Evolutionary conservation across 2,329 filamentous ascomycete species (phyloP).

Genomic region (Tolypocladium ophioglossoides): DNA sequence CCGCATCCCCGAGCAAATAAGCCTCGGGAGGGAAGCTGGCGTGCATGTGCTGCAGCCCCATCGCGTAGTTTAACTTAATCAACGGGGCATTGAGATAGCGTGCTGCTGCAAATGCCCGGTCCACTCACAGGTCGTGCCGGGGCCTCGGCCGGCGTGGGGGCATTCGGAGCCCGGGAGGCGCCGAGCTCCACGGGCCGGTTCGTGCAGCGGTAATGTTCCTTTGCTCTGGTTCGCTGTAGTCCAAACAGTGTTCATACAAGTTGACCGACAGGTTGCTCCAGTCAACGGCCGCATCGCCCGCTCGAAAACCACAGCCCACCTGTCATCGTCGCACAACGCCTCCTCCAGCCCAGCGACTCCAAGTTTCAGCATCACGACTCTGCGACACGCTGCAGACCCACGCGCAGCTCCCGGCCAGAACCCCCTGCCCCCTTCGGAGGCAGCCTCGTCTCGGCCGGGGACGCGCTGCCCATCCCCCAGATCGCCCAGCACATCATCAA

Average conservation of each 20-base stretch:
- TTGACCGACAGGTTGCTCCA: background rate
- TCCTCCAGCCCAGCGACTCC: too few species aligned
- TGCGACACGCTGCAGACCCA: background rate
- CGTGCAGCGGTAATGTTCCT: too few species aligned
- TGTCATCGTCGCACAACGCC: too few species aligned
- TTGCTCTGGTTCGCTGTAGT: too few species aligned
- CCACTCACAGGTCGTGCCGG: background rate
- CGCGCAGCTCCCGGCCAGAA: background rate
- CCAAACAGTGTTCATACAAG: background rate
- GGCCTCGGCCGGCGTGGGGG: background rate
- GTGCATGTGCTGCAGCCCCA: background rate
- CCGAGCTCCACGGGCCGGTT: too few species aligned
- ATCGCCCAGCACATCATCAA: background rate
- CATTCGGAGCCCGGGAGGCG: background rate
- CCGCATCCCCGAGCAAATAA: background rate
- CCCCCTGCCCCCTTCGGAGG: background rate
- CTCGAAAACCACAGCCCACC: background rate
- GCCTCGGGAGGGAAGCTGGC: background rate
- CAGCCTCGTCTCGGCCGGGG: background rate
- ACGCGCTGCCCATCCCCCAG: background rate
- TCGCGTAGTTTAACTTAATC: background rate
- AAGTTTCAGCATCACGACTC: background rate
- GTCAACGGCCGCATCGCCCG: background rate
- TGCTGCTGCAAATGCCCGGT: background rate
- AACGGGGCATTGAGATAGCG: background rate